Percentiles rank a stretch among this genome's conserved stretches.
Evolutionary conservation across 1,284 basidiomycete genomes (phyloP).

Genomic region (Ustanciosporium gigantosporum): DNA sequence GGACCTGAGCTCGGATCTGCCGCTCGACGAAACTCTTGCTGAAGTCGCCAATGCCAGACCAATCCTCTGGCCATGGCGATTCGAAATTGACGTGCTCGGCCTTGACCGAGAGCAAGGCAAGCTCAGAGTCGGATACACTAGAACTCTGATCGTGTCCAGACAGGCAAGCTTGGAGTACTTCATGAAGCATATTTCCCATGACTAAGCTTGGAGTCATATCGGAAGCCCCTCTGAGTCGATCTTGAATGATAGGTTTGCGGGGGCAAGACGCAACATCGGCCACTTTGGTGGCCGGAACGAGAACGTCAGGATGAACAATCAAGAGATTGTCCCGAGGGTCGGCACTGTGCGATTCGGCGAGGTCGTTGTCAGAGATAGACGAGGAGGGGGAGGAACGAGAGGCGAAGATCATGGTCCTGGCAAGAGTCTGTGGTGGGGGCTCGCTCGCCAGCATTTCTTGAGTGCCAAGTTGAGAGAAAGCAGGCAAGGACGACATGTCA

Average conservation of each 20-base stretch:
- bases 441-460: constrained; percentile 15
- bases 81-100: background rate
- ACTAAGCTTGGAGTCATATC: constrained; percentile 43
- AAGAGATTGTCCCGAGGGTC: constrained; percentile 46
- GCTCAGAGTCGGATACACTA: background rate
- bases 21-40: constrained; percentile 34
- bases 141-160: constrained; percentile 5
- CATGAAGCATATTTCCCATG: constrained; percentile 57
- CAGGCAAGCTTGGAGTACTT: constrained; percentile 54
- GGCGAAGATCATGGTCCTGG: constrained; percentile 21
- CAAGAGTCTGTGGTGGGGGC: constrained; percentile 2
- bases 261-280: constrained; percentile 51
- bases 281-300: constrained; percentile 52
- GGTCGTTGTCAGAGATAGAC: no score
- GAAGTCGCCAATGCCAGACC: constrained; percentile 53
- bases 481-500: constrained; percentile 28
- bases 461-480: constrained; percentile 18
- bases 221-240: constrained; percentile 36
- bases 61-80: constrained; percentile 32
- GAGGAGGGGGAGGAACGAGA: constrained; percentile 7
- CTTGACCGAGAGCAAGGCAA: background rate
- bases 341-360: background rate
- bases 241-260: constrained; percentile 52
- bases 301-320: constrained; percentile 54
- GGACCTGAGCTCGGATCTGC: constrained; percentile 43